phyloP scores from a whole-genome alignment of 805 yeast species.

The Kuraishia ogatae region DNA sequence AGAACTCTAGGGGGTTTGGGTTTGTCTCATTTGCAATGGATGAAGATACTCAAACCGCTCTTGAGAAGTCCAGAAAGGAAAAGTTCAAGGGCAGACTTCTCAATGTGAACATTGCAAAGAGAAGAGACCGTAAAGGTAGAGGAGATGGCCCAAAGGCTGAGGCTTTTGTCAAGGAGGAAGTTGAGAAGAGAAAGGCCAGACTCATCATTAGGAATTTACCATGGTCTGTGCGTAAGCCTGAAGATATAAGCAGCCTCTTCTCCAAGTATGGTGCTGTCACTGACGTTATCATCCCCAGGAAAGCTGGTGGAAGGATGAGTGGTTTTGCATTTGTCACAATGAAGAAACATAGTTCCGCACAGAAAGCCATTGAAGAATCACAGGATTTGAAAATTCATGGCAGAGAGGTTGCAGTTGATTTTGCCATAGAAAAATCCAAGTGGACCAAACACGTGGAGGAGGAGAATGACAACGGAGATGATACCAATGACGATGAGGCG shows the following conservation, averaged over 20 bases:
- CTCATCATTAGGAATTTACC: constrained; percentile 88
- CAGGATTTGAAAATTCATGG: constrained; percentile 77
- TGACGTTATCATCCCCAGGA: constrained; percentile 85
- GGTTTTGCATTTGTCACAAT: constrained; percentile 95
- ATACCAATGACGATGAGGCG: constrained; percentile 28
- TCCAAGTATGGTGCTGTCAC: constrained; percentile 75
- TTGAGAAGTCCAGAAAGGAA: constrained; percentile 53
- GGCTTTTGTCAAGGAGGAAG: constrained; percentile 22
- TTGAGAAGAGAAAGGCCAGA: constrained; percentile 79
- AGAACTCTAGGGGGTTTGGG: constrained; percentile 88
- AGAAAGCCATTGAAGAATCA: constrained; percentile 67
- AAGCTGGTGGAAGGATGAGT: constrained; percentile 78
- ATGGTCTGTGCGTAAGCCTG: constrained; percentile 85
- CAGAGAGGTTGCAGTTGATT: constrained; percentile 88
- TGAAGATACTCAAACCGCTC: constrained; percentile 76
- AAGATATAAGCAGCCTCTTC: constrained; percentile 61
- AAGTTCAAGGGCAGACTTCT: constrained; percentile 61
- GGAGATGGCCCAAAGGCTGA: constrained; percentile 10
- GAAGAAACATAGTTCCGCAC: constrained; percentile 73
- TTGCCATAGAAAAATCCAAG: constrained; percentile 79
- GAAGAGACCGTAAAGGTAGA: constrained; percentile 68
- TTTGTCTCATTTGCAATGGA: constrained; percentile 83
- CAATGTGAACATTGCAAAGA: constrained; percentile 81
- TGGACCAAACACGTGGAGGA: constrained; percentile 59
- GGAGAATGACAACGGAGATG: constrained; percentile 30